Conservation (phyloP, 257 asterid genomes). For the Solanum tarapatanum region DNA sequence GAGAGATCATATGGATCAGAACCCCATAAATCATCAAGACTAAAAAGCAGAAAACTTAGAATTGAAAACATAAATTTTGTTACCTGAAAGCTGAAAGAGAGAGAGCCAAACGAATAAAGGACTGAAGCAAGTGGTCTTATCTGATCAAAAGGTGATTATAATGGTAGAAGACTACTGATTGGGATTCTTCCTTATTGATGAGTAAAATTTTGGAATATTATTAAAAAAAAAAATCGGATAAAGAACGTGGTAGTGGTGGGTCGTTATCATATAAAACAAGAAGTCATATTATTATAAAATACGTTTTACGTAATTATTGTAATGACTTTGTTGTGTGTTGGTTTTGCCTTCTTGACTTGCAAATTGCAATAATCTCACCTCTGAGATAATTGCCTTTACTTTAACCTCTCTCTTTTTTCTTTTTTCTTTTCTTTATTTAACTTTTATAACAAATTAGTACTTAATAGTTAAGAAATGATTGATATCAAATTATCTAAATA, state of each 20-base stretch:
- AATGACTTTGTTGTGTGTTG: not conserved
- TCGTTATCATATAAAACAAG: constrained; percentile 13
- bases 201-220: not conserved
- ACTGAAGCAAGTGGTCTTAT: constrained; percentile 15
- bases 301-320: constrained; percentile 13
- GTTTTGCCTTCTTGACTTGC: not conserved
- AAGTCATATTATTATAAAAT: not conserved
- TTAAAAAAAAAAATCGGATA: not conserved
- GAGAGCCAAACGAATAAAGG: constrained; percentile 6
- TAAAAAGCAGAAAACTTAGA: not conserved
- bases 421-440: not conserved
- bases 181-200: constrained; percentile 23
- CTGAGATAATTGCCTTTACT: not conserved
- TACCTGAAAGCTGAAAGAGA: constrained; percentile 14
- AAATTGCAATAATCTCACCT: not conserved
- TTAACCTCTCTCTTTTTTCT: not conserved
- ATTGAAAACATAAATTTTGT: not conserved
- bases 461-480: not conserved
- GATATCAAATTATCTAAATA: not conserved
- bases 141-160: constrained; percentile 13
- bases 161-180: constrained; percentile 4
- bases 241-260: constrained; percentile 26
- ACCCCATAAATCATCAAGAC: not conserved
- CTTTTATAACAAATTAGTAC: not conserved
- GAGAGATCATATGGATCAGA: constrained; percentile 12